Evolutionary conservation across 495 filamentous ascomycete species (phyloP), one percentile per base, ranked within the genome.

Genomic region (Podospora tetraspora): DNA sequence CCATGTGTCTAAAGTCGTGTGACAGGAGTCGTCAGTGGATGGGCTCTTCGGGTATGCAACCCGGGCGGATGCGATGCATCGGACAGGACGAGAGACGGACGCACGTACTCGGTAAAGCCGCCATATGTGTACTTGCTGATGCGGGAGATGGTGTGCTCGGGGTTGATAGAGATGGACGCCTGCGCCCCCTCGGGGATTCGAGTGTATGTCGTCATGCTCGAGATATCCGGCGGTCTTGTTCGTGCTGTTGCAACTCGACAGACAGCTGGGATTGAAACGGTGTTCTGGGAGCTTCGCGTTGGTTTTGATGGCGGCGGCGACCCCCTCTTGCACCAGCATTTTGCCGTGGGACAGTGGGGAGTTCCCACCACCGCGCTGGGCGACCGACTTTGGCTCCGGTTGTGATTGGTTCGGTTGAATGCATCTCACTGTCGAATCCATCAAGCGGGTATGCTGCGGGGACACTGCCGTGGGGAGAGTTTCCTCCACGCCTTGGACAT

Each of bases 1-100:
- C 91, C 89, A 92, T 92, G 71, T 93, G 90, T 74, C 90, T 91
- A 27, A 30, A 21, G 3, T 23, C 11, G 16, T 11, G 9, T 58
- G 37, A 57, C 56, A 9, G 9, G 65, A 5, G 3, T n/a, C 21
- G 30, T 62, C 34, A 69, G 61, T 29, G 43, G 16, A 52, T n/a
- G 19, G 19, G 6, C 16, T 52, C 19, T n/a, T 52, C 43, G 43
- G 43, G 43, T 52, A 52, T 52, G 43, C 43, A 19, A n/a, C 43
- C 43, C 43, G 43, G 43, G 7, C 7, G 1, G 43, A n/a, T 13
- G 25, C 13, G 16, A 57, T 16, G 27, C 25, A 25, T 25, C 25
- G 13, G 11, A 37, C 61, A 34, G 12, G 6, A 27, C 21, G 23
- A 21, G 27, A 25, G 37, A 56, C 9, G 3, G 23, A 61, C 61